Base-by-base conservation (phyloP, 1,284 basidiomycete genomes). In the Leccinum laetum region DNA sequence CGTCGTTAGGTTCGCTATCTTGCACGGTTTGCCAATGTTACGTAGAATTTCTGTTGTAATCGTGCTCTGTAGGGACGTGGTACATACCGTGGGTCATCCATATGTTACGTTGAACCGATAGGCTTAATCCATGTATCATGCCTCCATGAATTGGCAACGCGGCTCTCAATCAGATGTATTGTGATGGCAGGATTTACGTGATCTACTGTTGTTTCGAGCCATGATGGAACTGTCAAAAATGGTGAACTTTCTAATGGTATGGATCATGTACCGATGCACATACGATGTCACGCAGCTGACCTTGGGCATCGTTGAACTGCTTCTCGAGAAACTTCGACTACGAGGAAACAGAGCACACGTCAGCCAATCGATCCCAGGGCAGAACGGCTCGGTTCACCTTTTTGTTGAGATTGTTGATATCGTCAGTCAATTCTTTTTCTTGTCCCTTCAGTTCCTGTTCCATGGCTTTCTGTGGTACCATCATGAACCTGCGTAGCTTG, bases 301-400 rank as follows among this genome's bases (percentile, higher is more conserved):
- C 81, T 76, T 96, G 93, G 1, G 95, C 93, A 72, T 96, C 94
- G 66, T 91, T 92, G 75, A 92, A 93, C 74, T 95, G 93, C 73
- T 95, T 96, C 77, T 96, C 94, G 5, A 96, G 83, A 76, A 91
- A 96, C 78, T 96, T 96, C 21, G 88, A 83, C 93, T 95, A 69
- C 13, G 35, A 39, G 2, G 59, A 58, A 46, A 60, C 24, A 63
- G 21, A 24, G 53, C 46, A 16, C 39, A 58, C 37, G 0, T 68
- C 39, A 71, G 61, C 56, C 9, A 21, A 61, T 41, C 24, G 35
- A 60, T 64, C 26, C 9, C 14, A 29, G 13, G 41, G 58, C 26
- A 63, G 32, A 56, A 56, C 11, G 18, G 14, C 21, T 4, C 24
- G 29, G 9, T 6, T 53, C 24, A 64, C 91, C 83, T 94, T 94